These are phyloP conservation scores for Begonia loranthoides DNA, from an alignment of 306 rosid genomes.

Conservation along the genomic window DNA sequence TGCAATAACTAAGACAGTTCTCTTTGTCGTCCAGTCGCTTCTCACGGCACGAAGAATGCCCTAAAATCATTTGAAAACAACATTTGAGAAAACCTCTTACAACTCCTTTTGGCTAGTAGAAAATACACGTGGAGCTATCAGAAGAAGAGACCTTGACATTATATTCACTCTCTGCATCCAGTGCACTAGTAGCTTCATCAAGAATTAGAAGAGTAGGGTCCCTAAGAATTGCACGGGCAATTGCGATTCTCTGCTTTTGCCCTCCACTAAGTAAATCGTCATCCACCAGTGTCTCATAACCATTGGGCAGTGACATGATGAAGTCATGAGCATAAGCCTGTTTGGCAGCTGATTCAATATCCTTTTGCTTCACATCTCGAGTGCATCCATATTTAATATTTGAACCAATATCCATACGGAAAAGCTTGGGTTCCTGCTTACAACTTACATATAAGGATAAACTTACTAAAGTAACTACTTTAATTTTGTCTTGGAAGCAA, in stretches of 20 bases:
- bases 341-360: constrained; percentile 92
- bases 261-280: constrained; percentile 95
- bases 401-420: constrained; percentile 74
- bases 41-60: constrained; percentile 81
- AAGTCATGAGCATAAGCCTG: constrained; percentile 92
- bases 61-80: constrained; percentile 26
- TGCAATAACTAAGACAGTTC: constrained; percentile 81
- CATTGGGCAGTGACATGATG: constrained; percentile 66
- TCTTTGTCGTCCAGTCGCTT: constrained; percentile 43
- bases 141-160: constrained; percentile 59
- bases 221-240: constrained; percentile 89
- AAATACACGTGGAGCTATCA: constrained; percentile 1
- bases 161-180: constrained; percentile 95
- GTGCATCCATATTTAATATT: constrained; percentile 87
- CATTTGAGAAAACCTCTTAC: constrained; percentile 11
- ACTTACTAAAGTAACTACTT: neutral
- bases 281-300: constrained; percentile 78
- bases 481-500: constrained; percentile 2
- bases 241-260: constrained; percentile 92
- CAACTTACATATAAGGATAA: constrained; percentile 12
- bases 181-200: constrained; percentile 96
- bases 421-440: constrained; percentile 82
- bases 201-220: constrained; percentile 86
- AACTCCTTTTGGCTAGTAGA: neutral
- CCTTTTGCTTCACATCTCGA: constrained; percentile 41